Evolutionary conservation across 139 green algal species (phyloP), one percentile per base, ranked within the genome.

Genomic region (Volvox africanus): DNA sequence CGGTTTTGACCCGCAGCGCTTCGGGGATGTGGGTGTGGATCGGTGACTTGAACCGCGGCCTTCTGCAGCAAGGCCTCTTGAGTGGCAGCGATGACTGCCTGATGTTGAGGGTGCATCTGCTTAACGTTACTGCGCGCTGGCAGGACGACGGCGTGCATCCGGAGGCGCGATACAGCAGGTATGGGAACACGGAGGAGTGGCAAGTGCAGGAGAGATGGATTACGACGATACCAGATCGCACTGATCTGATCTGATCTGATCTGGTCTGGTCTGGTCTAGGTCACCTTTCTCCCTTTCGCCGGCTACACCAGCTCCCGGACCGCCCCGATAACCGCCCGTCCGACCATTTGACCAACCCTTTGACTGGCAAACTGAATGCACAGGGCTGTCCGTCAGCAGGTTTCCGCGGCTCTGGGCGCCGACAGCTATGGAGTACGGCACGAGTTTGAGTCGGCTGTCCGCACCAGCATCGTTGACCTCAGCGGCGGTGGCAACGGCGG

Each of bases 151-250:
- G 67, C 1, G 5, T 0, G 67, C 83, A 88, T 68, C 67, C 83
- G 36, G 83, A 88, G 83, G 83, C 83, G 35, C 33, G 36, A 22
- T 88, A 81, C 83, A 88, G 83, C 83, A 88, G 83, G 83, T 88
- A 28, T 21, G 61, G 1, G 3, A 19, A 22, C 32, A 6, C 20
- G n/a, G 30, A 3, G 71, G 28, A 55, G 76, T 61, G 76, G 32
- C 32, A 79, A 20, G 20, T 37, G 30, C 36, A 32, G 78, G 21
- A 44, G 30, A 36, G 30, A 44, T 12, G n/a, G 75, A 50, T n/a
- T 55, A 55, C 44, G 44, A 55, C 44, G 9, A 55, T 14, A 5
- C 44, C 44, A 55, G 44, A 55, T 14, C 44, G 44, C 44, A 14
- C 44, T 55, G 44, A 55, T 26, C 18, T 84, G 30, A n/a, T n/a